These are phyloP conservation scores for Pholiota adiposa DNA, from an alignment of 1,284 basidiomycete genomes.

Conservation along the genomic window DNA sequence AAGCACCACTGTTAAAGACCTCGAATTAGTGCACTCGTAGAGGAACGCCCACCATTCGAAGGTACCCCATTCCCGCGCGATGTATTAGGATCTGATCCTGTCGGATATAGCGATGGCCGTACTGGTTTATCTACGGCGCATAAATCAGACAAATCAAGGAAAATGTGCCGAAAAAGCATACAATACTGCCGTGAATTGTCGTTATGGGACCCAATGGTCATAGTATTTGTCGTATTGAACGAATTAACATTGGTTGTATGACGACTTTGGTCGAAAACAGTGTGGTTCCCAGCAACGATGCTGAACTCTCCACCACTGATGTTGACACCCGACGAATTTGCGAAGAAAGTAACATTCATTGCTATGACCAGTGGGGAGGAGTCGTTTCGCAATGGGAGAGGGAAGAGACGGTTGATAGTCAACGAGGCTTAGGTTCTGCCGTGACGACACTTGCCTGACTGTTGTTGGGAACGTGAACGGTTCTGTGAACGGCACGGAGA, in stretches of 20 bases:
- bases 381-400: too few relatives aligned
- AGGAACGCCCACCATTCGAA: background rate
- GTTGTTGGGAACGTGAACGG: too few relatives aligned
- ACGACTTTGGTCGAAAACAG: constrained; percentile 1
- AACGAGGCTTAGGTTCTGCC: too few relatives aligned
- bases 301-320: constrained; percentile 15
- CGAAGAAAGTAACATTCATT: constrained; percentile 7
- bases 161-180: background rate
- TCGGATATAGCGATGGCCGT: background rate
- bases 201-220: constrained; percentile 1
- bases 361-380: background rate
- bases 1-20: background rate
- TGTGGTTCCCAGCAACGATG: constrained; percentile 1
- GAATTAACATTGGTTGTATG: constrained; percentile 6
- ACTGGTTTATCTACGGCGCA: background rate
- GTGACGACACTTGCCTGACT: too few relatives aligned
- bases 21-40: background rate
- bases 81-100: background rate
- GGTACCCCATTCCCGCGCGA: background rate
- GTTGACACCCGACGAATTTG: constrained; percentile 4
- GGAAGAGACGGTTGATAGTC: too few relatives aligned
- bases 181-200: constrained; percentile 9
- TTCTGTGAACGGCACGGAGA: too few relatives aligned
- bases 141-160: background rate
- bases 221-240: constrained; percentile 9